These are phyloP conservation scores for Mrakia frigida DNA, from an alignment of 768 basidiomycete genomes.

Conservation along the genomic window DNA sequence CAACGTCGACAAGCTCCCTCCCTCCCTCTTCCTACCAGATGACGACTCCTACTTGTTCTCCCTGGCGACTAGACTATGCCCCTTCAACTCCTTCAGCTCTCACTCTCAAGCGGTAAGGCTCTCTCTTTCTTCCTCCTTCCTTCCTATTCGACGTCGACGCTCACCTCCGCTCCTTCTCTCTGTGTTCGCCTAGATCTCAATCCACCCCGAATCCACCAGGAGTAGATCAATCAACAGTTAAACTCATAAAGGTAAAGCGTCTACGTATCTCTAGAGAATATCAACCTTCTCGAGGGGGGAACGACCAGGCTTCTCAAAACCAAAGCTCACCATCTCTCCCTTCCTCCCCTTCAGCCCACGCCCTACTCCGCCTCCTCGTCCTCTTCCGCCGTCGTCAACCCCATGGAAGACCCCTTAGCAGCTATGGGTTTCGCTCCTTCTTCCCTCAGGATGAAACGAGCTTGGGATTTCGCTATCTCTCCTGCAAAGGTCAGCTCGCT, in stretches of 20 bases:
- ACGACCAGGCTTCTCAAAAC: not conserved
- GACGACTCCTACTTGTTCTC: conserved; percentile 17
- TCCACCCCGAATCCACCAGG: conserved; percentile 18
- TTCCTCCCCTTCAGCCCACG: not conserved
- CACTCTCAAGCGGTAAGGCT: not conserved
- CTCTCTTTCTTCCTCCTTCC: not conserved
- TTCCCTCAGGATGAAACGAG: conserved; percentile 65
- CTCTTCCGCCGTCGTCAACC: conserved; percentile 10
- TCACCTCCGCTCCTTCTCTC: not conserved
- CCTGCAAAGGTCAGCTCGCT: conserved; percentile 59
- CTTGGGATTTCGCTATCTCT: conserved; percentile 75
- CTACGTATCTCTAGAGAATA: not conserved
- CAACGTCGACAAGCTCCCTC: not conserved
- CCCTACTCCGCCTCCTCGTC: not conserved
- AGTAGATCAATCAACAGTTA: conserved; percentile 12
- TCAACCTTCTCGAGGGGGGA: not conserved
- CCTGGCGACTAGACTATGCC: conserved; percentile 18
- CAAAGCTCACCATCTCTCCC: not conserved
- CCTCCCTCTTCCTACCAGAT: not conserved
- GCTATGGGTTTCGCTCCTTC: conserved; percentile 23
- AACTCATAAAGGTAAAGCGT: not conserved
- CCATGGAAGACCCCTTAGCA: conserved; percentile 30
- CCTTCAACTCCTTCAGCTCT: not conserved
- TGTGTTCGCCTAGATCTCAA: not conserved
- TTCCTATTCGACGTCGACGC: not conserved